Evolutionary conservation across 169 alveolate species (phyloP), one percentile per base, ranked within the genome.

Genomic region (Toxoplasma gondii): DNA sequence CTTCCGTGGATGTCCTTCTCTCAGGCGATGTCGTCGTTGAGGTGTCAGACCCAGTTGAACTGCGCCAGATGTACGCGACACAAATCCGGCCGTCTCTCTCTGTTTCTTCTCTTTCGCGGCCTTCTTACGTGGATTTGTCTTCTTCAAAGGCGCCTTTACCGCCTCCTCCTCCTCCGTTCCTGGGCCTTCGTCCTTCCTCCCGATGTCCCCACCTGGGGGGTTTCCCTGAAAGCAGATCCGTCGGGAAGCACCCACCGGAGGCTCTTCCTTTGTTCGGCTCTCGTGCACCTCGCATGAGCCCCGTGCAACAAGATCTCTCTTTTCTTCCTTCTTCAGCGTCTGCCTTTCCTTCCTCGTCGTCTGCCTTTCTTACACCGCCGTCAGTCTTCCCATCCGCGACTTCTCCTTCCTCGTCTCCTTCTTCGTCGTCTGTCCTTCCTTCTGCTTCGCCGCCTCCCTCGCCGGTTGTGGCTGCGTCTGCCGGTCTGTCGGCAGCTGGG

Each of bases 31-130:
- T 87, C 34, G 53, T 44, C 31, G 92, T 87, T 4, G 92, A 87
- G 92, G 45, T 87, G 58, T 87, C 81, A 7, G 80, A 87, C 10
- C 81, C 92, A 0, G n/a, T 45, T 2, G 92, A 87, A 70, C 53
- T 87, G 80, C 92, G 49, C 82, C 92, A 53, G 80, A 69, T 17
- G 53, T 87, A 87, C 81, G 92, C 58, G 43, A 67, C 92, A n/a
- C 80, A n/a, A 1, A 43, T 58, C 5, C n/a, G 80, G 17, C 74
- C 74, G n/a, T 64, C 74, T 64, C 34, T 27, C 74, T 19, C n/a
- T 64, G 34, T 27, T 64, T 16, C 74, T 64, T 27, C n/a, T 1
- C 22, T 19, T 27, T 7, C 74, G 74, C 29, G n/a, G 7, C 74
- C 29, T 4, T 19, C n/a, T 27, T 64, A 16, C 29, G 29, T 31